These are phyloP conservation scores for Rhodotorula mucilaginosa DNA, from an alignment of 1,284 basidiomycete genomes.

Conservation along the genomic window DNA sequence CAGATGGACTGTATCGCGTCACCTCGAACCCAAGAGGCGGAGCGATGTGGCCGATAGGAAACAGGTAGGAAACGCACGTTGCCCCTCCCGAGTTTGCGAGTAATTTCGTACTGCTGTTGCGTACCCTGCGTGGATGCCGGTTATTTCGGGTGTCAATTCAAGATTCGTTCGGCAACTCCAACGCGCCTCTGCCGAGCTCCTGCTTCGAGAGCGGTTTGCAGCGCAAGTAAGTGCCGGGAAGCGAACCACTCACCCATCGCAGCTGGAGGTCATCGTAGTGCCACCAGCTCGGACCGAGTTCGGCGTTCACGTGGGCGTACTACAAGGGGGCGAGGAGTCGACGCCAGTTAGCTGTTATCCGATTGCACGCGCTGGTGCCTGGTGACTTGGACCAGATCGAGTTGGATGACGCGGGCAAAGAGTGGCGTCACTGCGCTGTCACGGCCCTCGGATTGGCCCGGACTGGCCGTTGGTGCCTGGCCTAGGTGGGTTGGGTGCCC, in stretches of 20 bases:
- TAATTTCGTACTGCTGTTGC: constrained; percentile 98
- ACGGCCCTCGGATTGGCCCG: background rate
- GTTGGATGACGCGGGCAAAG: too few relatives aligned
- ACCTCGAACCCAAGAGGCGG: too few relatives aligned
- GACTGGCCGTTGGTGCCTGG: too few relatives aligned
- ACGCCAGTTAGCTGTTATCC: too few relatives aligned
- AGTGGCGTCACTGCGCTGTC: background rate
- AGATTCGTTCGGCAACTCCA: too few relatives aligned
- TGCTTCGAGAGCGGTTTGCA: too few relatives aligned
- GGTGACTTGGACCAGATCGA: too few relatives aligned
- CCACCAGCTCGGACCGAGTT: constrained; percentile 59
- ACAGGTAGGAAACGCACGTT: constrained; percentile 54
- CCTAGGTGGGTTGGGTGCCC: too few relatives aligned
- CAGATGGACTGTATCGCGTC: too few relatives aligned
- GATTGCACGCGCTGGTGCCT: background rate
- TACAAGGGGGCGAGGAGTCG: background rate
- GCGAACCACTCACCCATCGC: constrained; percentile 65
- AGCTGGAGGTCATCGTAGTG: constrained; percentile 83
- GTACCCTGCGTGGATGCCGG: constrained; percentile 40
- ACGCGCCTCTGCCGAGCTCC: too few relatives aligned
- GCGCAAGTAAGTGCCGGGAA: too few relatives aligned
- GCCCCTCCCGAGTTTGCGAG: constrained; percentile 91
- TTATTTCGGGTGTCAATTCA: background rate
- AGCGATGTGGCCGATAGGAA: background rate
- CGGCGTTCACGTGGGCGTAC: constrained; percentile 60